A percentile compares a stretch with the other conserved stretches of the same genome.
Evolutionary conservation across 768 basidiomycete species (phyloP).

Genomic region (Omphalotus guepiniiformis): DNA sequence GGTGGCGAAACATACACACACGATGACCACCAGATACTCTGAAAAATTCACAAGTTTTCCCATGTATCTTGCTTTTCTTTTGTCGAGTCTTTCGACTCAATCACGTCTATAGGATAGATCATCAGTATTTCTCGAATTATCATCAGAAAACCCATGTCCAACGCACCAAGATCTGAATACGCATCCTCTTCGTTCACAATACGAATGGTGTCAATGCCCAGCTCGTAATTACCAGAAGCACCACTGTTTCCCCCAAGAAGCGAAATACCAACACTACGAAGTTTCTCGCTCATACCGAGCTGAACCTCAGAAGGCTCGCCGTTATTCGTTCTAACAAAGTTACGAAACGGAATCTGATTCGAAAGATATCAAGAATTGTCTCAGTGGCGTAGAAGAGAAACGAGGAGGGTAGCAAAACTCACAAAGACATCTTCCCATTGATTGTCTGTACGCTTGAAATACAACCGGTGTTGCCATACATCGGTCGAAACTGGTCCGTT

Average conservation of each 20-base stretch:
- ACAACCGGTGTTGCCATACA: slow-evolving; percentile 94
- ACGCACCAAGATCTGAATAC: slow-evolving; percentile 4
- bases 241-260: slow-evolving; percentile 82
- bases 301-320: slow-evolving; percentile 69
- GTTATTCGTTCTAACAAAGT: slow-evolving; percentile 70
- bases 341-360: slow-evolving; percentile 72
- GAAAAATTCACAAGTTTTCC: neutral
- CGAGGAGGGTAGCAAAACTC: slow-evolving; percentile 25
- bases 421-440: slow-evolving; percentile 84
- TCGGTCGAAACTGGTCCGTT: slow-evolving; percentile 77
- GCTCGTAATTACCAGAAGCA: slow-evolving; percentile 71
- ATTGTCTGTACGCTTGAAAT: slow-evolving; percentile 63
- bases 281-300: slow-evolving; percentile 69
- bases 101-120: too few relatives aligned
- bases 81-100: too few relatives aligned
- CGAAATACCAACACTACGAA: slow-evolving; percentile 83
- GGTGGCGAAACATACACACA: neutral
- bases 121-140: neutral
- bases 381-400: slow-evolving; percentile 11
- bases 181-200: slow-evolving; percentile 74
- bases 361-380: slow-evolving; percentile 11
- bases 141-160: neutral
- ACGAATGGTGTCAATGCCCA: slow-evolving; percentile 77
- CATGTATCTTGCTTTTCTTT: neutral
- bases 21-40: too few relatives aligned